Base-by-base conservation (phyloP, 202 grass and related monocot species). In the Brachypodium distachyon region DNA sequence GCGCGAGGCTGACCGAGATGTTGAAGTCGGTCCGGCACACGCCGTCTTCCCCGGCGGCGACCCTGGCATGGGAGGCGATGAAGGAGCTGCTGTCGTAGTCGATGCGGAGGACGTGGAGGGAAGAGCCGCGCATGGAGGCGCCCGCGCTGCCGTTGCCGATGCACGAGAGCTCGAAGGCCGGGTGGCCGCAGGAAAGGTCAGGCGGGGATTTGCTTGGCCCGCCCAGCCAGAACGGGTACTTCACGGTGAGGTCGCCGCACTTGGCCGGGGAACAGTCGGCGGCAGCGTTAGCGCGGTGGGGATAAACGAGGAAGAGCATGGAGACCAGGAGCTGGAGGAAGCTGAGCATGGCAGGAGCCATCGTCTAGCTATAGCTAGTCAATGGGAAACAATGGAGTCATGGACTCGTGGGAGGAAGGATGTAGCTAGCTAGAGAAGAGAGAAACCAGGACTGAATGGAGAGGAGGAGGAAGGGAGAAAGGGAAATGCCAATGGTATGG, bases 171-270 rank as follows among this genome's bases (percentile, higher is more conserved):
- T 73, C n/a, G 46, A 90, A 81, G 4, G 23, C 36, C 4, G 90
- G 85, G 19, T 84, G 82, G 1, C 93, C 82, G 12, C 85, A 92
- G 11, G 75, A 59, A 8, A 34, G 28, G 7, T 47, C 18, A 0
- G 59, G 22, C 3, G 29, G 2, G 4, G 46, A 0, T 0, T 57
- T 27, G 1, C 9, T 2, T 0, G 14, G 3, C 21, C 25, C 2
- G 19, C 64, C 47, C 2, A 88, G 33, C 87, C 79, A 92, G 61
- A 97, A 88, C 0, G 93, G 93, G 68, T 88, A 92, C 11, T 11
- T 44, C 17, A 96, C 19, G 12, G 51, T 27, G 18, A 89, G 22
- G 58, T 49, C 10, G 3, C 87, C 87, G 61, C 89, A 92, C 41
- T 13, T 11, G 43, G 32, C 38, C 27, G 76, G 40, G 38, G 21